Evolutionary conservation across 2,329 filamentous ascomycete species (phyloP).

Genomic region (Exophiala phaeomuriformis): DNA sequence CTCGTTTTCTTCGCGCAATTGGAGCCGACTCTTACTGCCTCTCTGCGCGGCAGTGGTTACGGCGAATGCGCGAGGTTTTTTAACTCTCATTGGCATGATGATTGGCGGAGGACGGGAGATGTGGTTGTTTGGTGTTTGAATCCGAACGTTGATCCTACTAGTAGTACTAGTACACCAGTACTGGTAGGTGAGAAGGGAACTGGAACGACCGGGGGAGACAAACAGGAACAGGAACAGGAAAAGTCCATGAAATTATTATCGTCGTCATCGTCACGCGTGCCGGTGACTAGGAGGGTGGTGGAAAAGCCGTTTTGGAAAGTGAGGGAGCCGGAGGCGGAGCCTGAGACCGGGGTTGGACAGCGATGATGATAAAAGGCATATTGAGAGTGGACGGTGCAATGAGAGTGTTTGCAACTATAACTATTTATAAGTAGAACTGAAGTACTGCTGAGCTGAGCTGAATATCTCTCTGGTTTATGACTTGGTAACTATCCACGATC

Average conservation of each 20-base stretch:
- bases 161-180: too few species aligned
- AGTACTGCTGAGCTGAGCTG: too few species aligned
- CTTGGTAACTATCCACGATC: too few species aligned
- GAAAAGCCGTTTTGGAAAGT: slow-evolving; percentile 22
- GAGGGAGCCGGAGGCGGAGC: slow-evolving; percentile 4
- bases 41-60: slow-evolving; percentile 45
- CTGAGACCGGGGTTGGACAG: background rate
- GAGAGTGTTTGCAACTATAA: too few species aligned
- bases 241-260: background rate
- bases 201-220: background rate
- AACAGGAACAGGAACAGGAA: background rate
- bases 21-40: slow-evolving; percentile 42
- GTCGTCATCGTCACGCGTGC: too few species aligned
- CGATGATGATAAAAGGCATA: background rate
- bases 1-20: slow-evolving; percentile 52
- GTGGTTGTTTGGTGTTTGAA: slow-evolving; percentile 53
- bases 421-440: too few species aligned
- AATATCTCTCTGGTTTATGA: too few species aligned
- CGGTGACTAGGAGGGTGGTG: slow-evolving; percentile 8
- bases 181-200: too few species aligned
- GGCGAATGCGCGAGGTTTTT: slow-evolving; percentile 53
- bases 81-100: slow-evolving; percentile 58
- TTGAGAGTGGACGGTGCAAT: too few species aligned
- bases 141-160: too few species aligned
- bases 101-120: slow-evolving; percentile 54